Evolutionary conservation across 2,329 filamentous ascomycete species (phyloP).

Genomic region (Colletotrichum australisinense): DNA sequence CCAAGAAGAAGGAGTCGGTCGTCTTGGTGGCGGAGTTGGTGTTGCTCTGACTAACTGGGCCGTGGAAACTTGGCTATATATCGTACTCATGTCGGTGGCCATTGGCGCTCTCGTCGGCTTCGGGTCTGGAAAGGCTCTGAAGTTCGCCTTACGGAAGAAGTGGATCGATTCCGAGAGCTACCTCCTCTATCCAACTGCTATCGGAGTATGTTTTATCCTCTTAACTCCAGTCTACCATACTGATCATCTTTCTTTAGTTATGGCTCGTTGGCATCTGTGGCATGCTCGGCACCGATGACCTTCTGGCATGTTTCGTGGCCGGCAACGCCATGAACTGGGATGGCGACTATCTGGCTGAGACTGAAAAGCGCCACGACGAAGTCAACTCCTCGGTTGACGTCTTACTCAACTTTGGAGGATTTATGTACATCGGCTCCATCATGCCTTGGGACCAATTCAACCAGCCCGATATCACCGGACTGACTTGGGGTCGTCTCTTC

Average conservation of each 20-base stretch:
- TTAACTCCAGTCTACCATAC: not conserved
- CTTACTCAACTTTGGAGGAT: slow-evolving; percentile 69
- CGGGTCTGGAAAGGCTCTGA: slow-evolving; percentile 57
- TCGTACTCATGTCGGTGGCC: slow-evolving; percentile 62
- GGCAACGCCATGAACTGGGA: slow-evolving; percentile 72
- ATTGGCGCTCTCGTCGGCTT: slow-evolving; percentile 66
- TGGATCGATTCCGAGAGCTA: slow-evolving; percentile 69
- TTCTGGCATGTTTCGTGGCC: slow-evolving; percentile 70
- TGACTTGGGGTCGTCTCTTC: slow-evolving; percentile 62
- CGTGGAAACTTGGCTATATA: slow-evolving; percentile 70
- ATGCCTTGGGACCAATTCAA: slow-evolving; percentile 68
- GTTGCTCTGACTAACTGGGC: slow-evolving; percentile 68
- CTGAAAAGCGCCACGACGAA: slow-evolving; percentile 67
- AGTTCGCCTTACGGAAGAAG: slow-evolving; percentile 54
- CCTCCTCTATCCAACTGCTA: slow-evolving; percentile 61
- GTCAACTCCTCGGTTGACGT: slow-evolving; percentile 70
- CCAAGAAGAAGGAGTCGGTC: slow-evolving; percentile 47
- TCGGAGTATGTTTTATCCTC: slow-evolving; percentile 51
- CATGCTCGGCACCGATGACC: slow-evolving; percentile 68
- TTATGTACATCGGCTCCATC: slow-evolving; percentile 68
- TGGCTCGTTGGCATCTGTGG: slow-evolving; percentile 69
- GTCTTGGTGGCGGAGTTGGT: slow-evolving; percentile 54
- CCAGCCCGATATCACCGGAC: slow-evolving; percentile 59
- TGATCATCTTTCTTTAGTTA: slow-evolving; percentile 47
- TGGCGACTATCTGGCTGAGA: slow-evolving; percentile 66